Evolutionary conservation across 1,139 yeast genomes (phyloP).

Genomic region (Zygoascus hellenicus): DNA sequence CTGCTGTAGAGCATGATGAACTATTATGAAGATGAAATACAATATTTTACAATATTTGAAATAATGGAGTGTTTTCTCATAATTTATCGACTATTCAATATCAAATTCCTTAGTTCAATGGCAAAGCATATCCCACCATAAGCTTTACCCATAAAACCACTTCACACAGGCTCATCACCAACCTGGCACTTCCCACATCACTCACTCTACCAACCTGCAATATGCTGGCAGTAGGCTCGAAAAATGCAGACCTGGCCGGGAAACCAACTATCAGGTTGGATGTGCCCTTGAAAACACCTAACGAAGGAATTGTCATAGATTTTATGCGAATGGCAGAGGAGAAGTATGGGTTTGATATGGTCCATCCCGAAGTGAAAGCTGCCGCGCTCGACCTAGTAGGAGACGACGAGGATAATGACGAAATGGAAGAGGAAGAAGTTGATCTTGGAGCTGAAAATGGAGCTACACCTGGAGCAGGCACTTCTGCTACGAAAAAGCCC

Average conservation of each 20-base stretch:
- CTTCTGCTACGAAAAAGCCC: conserved; percentile 40
- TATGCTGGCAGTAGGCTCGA: conserved; percentile 1
- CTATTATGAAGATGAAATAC: too few relatives aligned
- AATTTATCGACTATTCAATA: too few relatives aligned
- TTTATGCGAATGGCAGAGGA: conserved; percentile 77
- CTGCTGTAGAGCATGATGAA: too few relatives aligned
- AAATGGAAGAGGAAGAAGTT: conserved; percentile 40
- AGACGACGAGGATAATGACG: conserved; percentile 57
- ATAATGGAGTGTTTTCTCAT: too few relatives aligned
- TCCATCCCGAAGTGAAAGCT: conserved; percentile 54
- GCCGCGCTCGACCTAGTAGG: conserved; percentile 53
- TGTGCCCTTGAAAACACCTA: neutral
- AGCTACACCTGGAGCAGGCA: conserved; percentile 9
- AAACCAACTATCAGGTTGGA: conserved; percentile 9
- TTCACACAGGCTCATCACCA: too few relatives aligned
- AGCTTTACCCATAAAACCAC: too few relatives aligned
- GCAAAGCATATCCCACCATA: too few relatives aligned
- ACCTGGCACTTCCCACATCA: neutral
- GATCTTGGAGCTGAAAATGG: conserved; percentile 21
- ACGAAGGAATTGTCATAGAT: conserved; percentile 53
- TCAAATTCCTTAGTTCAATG: too few relatives aligned
- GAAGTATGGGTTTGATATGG: conserved; percentile 71
- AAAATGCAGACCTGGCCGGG: conserved; percentile 2
- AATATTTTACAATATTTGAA: too few relatives aligned
- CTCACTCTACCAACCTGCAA: neutral